Evolutionary conservation across 805 yeast species (phyloP), one percentile per base, ranked within the genome.

Genomic region (Hyphopichia homilentoma): DNA sequence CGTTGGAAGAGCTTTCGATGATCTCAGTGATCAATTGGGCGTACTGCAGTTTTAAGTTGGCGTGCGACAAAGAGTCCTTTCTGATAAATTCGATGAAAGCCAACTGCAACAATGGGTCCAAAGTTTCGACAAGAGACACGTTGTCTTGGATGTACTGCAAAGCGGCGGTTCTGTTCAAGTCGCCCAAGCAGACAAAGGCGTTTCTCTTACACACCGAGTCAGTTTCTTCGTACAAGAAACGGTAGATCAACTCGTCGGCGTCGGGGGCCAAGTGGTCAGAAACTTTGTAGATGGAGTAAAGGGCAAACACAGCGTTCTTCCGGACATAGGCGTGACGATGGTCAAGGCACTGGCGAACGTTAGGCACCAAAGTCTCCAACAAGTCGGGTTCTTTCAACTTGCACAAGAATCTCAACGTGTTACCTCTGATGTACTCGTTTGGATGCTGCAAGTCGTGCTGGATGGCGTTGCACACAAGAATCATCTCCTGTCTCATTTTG

Each of bases 291-390:
- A 93, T 85, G 16, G 95, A 79, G 48, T 74, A 77, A 38, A 93
- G 77, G 25, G 97, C 95, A 61, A 90, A 82, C 15, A 87, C 89
- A 5, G 98, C 98, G 56, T 93, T 90, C 60, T 93, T 93, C 57
- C 99, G 81, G 41, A 93, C 98, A 53, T 94, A 93, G 7, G 97
- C 95, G 61, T 93, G 97, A 47, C 98, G 83, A 63, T 93, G 96
- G 46, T 86, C 95, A 48, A 94, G 70, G 65, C 97, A 88, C 37
- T 79, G 78, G 50, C 96, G 78, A 27, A 88, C 89, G 25, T 93
- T 81, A 19, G 97, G 96, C 25, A 93, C 93, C 61, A 93, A 74
- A 33, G 97, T 95, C 63, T 94, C 98, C 54, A 93, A 73, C 43
- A 93, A 74, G 59, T 93, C 98, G 2, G 94, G 83, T 65, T 93